These are phyloP conservation scores for Atkinsonella hypoxylon DNA, from an alignment of 2,329 filamentous ascomycete species.

Conservation along the genomic window DNA sequence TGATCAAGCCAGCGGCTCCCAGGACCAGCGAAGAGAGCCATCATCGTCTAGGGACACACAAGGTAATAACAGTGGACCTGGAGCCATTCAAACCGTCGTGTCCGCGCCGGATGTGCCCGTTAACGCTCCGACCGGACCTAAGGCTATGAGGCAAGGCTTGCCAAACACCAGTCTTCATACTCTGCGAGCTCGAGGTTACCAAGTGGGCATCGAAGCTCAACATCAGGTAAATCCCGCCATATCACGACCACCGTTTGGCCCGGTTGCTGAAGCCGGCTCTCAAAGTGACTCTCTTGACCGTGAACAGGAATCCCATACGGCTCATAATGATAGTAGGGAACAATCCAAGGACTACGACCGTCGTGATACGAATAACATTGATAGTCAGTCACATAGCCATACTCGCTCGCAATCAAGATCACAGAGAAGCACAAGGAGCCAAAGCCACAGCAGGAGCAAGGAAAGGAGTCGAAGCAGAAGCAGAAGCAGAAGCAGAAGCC, in stretches of 20 bases:
- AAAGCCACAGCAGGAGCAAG: conserved; percentile 14
- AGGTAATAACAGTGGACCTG: conserved; percentile 17
- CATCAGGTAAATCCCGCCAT: conserved; percentile 13
- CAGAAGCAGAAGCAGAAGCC: conserved; percentile 9
- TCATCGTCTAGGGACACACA: conserved; percentile 18
- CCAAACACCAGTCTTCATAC: conserved; percentile 70
- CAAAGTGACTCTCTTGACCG: conserved; percentile 36
- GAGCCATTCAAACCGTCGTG: conserved; percentile 20
- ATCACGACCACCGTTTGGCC: conserved; percentile 4
- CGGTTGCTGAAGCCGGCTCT: conserved; percentile 17
- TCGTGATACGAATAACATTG: conserved; percentile 13
- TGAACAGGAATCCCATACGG: conserved; percentile 23
- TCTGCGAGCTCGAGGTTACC: conserved; percentile 41
- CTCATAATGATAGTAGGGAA: conserved; percentile 19
- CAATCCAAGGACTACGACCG: conserved; percentile 14
- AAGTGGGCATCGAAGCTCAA: conserved; percentile 30
- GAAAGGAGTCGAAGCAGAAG: conserved; percentile 17
- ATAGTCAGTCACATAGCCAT: conserved; percentile 9
- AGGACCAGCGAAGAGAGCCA: conserved; percentile 11
- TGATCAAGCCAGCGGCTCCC: conserved; percentile 9
- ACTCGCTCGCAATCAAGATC: conserved; percentile 22
- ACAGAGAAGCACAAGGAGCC: conserved; percentile 20
- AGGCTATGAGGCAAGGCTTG: conserved; percentile 83
- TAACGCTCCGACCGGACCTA: conserved; percentile 82
- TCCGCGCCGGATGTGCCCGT: conserved; percentile 35